phyloP scores from a whole-genome alignment of 148 eudicot species.

The Euryodendron excelsum region DNA sequence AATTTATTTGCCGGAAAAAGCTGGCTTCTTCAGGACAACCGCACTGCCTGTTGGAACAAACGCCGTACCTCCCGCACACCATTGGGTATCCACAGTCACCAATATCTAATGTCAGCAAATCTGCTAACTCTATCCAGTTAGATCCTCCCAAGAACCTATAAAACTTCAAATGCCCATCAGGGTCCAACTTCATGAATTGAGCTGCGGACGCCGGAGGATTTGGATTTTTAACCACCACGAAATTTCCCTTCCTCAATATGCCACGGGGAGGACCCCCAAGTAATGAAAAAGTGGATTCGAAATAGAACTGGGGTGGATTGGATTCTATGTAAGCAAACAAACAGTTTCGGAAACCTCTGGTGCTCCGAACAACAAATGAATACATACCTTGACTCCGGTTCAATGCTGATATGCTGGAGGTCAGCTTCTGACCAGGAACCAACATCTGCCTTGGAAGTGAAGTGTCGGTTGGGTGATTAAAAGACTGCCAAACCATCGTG shows the following conservation, averaged over 20 bases:
- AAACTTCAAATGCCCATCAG: constrained; percentile 30
- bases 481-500: constrained; percentile 30
- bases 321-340: background rate
- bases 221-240: no score
- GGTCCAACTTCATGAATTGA: constrained; percentile 26
- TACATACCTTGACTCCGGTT: constrained; percentile 22
- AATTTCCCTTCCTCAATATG: no score
- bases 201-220: constrained; percentile 16
- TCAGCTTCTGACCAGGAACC: constrained; percentile 18
- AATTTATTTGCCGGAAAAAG: constrained; percentile 8
- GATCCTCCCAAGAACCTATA: constrained; percentile 22
- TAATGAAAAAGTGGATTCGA: no score
- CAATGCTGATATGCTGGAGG: constrained; percentile 11
- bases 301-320: constrained; percentile 17
- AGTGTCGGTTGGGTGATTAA: constrained; percentile 33
- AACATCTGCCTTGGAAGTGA: constrained; percentile 31
- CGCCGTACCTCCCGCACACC: constrained; percentile 27
- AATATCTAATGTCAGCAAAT: constrained; percentile 6
- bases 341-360: background rate
- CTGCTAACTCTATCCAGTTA: constrained; percentile 17
- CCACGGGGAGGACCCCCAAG: no score
- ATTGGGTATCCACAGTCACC: constrained; percentile 28
- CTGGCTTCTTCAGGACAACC: constrained; percentile 21
- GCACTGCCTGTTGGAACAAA: constrained; percentile 32
- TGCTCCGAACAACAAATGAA: background rate